Evolutionary conservation across 352 stramenopile species (phyloP).

Genomic region (Blastocystis sp.): DNA sequence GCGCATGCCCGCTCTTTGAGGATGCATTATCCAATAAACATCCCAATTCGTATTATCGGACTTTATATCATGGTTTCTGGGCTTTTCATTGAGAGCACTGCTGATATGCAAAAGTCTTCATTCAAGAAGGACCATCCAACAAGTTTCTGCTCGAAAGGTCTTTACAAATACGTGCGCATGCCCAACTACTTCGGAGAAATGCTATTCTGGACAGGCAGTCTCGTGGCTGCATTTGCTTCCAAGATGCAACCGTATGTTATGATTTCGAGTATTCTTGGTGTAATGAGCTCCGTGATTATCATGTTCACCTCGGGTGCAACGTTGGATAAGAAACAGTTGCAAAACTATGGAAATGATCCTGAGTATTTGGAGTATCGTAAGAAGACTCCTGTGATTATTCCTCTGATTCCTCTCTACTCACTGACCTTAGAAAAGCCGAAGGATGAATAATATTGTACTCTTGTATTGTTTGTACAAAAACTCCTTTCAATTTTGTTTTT

Average conservation of each 20-base stretch:
- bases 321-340: not conserved
- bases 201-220: not conserved
- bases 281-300: not conserved
- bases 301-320: not conserved
- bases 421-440: not conserved
- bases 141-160: not conserved
- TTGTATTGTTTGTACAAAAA: not conserved
- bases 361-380: not conserved
- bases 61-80: not conserved
- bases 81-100: not conserved
- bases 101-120: not conserved
- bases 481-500: not conserved
- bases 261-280: not conserved
- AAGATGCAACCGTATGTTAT: not conserved
- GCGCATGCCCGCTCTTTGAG: not conserved
- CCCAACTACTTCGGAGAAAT: slow-evolving; percentile 1
- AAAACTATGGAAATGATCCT: not conserved
- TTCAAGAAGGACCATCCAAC: not conserved
- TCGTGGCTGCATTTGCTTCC: not conserved
- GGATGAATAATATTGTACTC: not conserved
- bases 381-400: not conserved
- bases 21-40: not conserved
- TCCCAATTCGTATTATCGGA: not conserved
- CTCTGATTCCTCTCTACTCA: not conserved
- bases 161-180: not conserved